Percentiles rank a stretch among this genome's conserved stretches.
phyloP scores from a whole-genome alignment of 495 filamentous ascomycete genomes.

The Podospora sp. region DNA sequence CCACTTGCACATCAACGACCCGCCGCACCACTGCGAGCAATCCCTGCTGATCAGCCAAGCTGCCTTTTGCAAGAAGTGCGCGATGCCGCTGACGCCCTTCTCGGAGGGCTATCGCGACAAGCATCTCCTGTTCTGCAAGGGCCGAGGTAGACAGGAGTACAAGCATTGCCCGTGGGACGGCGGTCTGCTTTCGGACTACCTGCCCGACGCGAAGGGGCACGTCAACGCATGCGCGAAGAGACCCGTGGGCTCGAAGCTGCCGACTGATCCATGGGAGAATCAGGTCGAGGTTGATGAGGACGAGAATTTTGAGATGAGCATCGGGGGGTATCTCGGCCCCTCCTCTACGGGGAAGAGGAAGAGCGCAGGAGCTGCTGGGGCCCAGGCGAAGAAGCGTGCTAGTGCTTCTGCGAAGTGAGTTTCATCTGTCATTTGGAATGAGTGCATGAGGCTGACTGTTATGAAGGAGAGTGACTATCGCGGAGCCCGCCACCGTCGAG shows the following conservation, averaged over 20 bases:
- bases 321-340: too few relatives aligned
- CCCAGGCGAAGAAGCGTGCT: too few relatives aligned
- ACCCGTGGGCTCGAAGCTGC: not conserved
- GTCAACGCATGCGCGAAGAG: not conserved
- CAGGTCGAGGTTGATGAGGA: too few relatives aligned
- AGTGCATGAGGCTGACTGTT: too few relatives aligned
- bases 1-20: not conserved
- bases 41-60: not conserved
- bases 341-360: too few relatives aligned
- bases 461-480: too few relatives aligned
- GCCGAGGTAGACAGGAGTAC: constrained; percentile 9
- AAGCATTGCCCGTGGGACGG: constrained; percentile 29
- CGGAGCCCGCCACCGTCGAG: too few relatives aligned
- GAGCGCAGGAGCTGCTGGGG: not conserved
- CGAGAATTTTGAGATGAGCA: too few relatives aligned
- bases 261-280: not conserved
- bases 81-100: constrained; percentile 9
- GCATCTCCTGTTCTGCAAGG: constrained; percentile 20
- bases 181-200: not conserved
- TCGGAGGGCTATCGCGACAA: constrained; percentile 10
- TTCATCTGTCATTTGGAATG: not conserved
- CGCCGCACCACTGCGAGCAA: not conserved
- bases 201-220: constrained; percentile 3
- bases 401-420: not conserved
- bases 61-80: constrained; percentile 23